Evolutionary conservation across 495 filamentous ascomycete species (phyloP).

Genomic region (Massariosphaeria phaeospora): DNA sequence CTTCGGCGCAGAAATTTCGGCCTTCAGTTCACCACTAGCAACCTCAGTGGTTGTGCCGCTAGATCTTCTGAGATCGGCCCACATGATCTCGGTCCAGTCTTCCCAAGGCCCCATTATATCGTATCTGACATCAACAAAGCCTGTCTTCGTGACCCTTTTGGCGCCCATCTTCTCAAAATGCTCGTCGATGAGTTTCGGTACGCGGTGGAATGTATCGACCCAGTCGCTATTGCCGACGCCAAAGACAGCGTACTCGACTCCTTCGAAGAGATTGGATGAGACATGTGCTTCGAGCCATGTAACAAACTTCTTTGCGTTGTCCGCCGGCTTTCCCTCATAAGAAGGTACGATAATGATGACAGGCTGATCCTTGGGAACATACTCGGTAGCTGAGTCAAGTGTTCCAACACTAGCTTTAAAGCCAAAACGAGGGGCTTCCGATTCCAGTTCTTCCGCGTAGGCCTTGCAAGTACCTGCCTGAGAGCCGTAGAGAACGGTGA

Average conservation of each 20-base stretch:
- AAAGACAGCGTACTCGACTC: constrained; percentile 25
- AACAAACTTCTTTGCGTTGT: constrained; percentile 24
- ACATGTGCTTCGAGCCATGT: constrained; percentile 14
- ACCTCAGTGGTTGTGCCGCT: constrained; percentile 4
- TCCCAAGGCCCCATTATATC: constrained; percentile 26
- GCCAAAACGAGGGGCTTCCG: constrained; percentile 11
- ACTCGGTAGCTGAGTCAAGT: constrained; percentile 8
- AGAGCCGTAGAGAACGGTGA: constrained; percentile 19
- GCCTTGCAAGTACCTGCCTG: constrained; percentile 21
- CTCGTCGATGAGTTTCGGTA: constrained; percentile 20
- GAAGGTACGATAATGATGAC: constrained; percentile 17
- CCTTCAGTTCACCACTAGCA: not conserved
- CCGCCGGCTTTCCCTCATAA: constrained; percentile 22
- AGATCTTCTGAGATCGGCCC: constrained; percentile 6
- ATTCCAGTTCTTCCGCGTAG: constrained; percentile 13
- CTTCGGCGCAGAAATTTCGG: constrained; percentile 7
- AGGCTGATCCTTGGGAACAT: constrained; percentile 14
- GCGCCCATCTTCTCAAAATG: constrained; percentile 20
- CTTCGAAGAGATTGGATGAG: not conserved
- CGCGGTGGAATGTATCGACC: constrained; percentile 8
- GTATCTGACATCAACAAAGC: constrained; percentile 18
- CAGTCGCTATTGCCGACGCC: constrained; percentile 25
- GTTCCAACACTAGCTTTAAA: constrained; percentile 6
- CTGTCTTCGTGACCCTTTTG: constrained; percentile 1
- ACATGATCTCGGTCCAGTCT: constrained; percentile 9